Base-by-base conservation (phyloP, 495 filamentous ascomycete genomes). In the Podospora conica region DNA sequence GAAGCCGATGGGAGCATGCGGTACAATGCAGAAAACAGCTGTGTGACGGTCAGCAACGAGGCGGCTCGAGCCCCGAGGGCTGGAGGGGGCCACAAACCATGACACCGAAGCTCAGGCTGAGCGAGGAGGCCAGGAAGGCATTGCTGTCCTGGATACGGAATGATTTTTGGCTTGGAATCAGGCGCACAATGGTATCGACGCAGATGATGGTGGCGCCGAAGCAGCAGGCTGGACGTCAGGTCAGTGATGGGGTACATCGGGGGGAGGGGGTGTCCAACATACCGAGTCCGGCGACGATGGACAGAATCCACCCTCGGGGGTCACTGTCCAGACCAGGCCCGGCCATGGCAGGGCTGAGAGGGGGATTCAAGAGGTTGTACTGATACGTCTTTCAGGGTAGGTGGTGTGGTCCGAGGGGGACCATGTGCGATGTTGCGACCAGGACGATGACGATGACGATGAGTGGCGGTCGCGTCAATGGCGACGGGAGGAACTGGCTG, bases 91-190 rank as follows among this genome's bases (percentile, higher is more conserved):
- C 21, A 77, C 85, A 62, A 76, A 97, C 93, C 93, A 98, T 96
- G n/a, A 98, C 95, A 29, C 95, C 95, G 58, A 96, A 96, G 75
- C 92, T 96, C 59, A 98, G 78, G 78, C 92, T 96, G 66, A 98
- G 79, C 3, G 94, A 96, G 22, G 88, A 87, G 0, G 93, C 92
- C 18, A 97, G 82, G 76, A 98, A 98, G 22, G 82, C 82, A 78
- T 89, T 92, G 75, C 90, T 96, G 70, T 93, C 90, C 70, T 93
- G 88, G 70, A 98, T 96, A 70, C 87, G 86, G 71, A 97, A 98
- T 73, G 86, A 80, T 70, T 83, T 86, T 74, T 88, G 85, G 59
- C 86, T 83, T 5, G 91, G 90, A 64, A 96, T 77, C 22, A 80
- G 80, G 63, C 86, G 90, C 53, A 96, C 77, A 57, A 95, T 61